A percentile compares a stretch with the other conserved stretches of the same genome.
phyloP scores from a whole-genome alignment of 1,284 basidiomycete species.

The Papiliotrema fonsecae region DNA sequence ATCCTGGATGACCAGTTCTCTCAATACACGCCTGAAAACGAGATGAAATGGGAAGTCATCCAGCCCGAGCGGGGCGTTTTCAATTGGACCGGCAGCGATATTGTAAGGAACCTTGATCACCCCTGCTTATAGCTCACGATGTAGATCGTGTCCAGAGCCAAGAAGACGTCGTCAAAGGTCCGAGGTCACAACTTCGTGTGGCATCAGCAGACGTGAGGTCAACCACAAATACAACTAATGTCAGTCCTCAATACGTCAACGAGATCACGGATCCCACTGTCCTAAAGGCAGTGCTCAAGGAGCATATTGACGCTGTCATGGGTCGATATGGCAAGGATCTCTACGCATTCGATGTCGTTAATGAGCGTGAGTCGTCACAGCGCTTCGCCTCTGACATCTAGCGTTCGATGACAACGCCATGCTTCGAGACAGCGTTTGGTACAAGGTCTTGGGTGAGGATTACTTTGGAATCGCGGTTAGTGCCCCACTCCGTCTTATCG shows the following conservation, averaged over 20 bases:
- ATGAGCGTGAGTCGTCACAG: slow-evolving; percentile 28
- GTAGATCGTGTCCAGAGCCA: slow-evolving; percentile 27
- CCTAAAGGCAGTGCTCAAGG: slow-evolving; percentile 23
- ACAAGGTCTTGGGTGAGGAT: slow-evolving; percentile 32
- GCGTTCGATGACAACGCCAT: slow-evolving; percentile 34
- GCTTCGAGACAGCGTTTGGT: slow-evolving; percentile 24
- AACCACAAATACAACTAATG: not conserved
- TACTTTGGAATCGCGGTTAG: slow-evolving; percentile 29
- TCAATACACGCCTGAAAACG: slow-evolving; percentile 33
- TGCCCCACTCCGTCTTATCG: not conserved
- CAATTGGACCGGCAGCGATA: slow-evolving; percentile 32
- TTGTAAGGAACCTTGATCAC: slow-evolving; percentile 14
- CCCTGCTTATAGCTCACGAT: not conserved
- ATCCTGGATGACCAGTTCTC: slow-evolving; percentile 26
- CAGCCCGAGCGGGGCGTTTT: slow-evolving; percentile 25
- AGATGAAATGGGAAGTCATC: slow-evolving; percentile 37
- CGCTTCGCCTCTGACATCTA: slow-evolving; percentile 4
- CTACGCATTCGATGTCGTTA: slow-evolving; percentile 35
- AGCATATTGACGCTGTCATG: slow-evolving; percentile 31
- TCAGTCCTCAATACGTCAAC: slow-evolving; percentile 26
- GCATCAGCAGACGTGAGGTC: slow-evolving; percentile 22
- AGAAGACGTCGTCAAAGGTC: slow-evolving; percentile 24
- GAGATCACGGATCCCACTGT: slow-evolving; percentile 30
- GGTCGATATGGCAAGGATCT: slow-evolving; percentile 29
- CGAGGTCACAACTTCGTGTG: slow-evolving; percentile 33